Evolutionary conservation across 768 basidiomycete species (phyloP), one percentile per base, ranked within the genome.

Genomic region (Suillus americanus): DNA sequence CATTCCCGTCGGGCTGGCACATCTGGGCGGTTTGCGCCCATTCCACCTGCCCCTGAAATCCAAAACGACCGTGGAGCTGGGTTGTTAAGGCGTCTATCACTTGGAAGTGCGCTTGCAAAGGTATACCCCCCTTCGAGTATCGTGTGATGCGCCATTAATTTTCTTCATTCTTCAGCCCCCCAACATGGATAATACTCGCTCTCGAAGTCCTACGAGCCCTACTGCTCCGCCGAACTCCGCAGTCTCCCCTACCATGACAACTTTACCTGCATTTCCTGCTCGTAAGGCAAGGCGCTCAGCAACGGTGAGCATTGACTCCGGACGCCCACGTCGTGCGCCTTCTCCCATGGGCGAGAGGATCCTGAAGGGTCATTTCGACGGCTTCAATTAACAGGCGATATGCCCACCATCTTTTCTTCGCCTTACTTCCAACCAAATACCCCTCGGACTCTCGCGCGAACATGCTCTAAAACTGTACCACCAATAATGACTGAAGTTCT

Each of bases 291-390:
- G 81, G 63, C 87, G 90, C 23, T 83, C 89, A n/a, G 85, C 88
- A 5, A 89, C 89, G 23, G 73, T 89, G 62, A 65, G 60, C 9
- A 54, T 73, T 10, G 83, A 82, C 50, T 72, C 75, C 56, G 79
- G 81, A 16, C 83, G 82, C 59, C 82, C 82, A 12, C 87, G 85
- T 62, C 81, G 87, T 66, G 91, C 90, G 3, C 92, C 92, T 23
- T 92, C 91, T 45, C 92, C 92, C 7, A 94, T 94, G 93, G 94
- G 92, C 67, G 93, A 95, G 78, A 83, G 93, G 64, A 94, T 95
- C 65, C 83, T 95, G 69, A 95, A 92, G 80, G 93, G 93, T 10
- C 93, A 95, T 70, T 95, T 94, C 69, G 93, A 95, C 72, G 89
- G 93, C 57, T 95, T 95, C 82, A 91, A 92, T 72, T 93, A 77